Base-by-base conservation (phyloP, 805 yeast genomes). In the Zygosaccharomyces bisporus region DNA sequence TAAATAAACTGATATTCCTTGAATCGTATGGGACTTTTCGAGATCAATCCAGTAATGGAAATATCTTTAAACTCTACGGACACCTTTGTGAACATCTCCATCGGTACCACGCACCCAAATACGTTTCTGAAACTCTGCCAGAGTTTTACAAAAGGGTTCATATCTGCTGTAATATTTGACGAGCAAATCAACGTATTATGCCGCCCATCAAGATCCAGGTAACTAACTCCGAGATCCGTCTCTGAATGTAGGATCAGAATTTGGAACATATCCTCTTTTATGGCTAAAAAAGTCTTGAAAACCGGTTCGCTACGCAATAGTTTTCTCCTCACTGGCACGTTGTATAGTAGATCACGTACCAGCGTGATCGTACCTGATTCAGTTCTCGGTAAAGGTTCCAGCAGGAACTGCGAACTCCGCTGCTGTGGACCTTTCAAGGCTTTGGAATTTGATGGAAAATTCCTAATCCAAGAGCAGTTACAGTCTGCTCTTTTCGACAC, bases 1-100 rank as follows among this genome's bases (percentile, higher is more conserved):
- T 67, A 74, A 1, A 78, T 51, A 40, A 67, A 71, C 51, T 79
- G 85, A 44, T 68, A 64, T 1, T 53, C 47, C 34, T 62, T 69
- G 0, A 71, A 55, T 43, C 66, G 66, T 1, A 61, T 47, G 1
- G 75, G 66, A 0, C 43, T 29, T 3, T 52, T 55, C 0, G 78
- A 75, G 8, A 80, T 60, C 0, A 72, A 49, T 2, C 77, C 76
- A 0, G 55, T 49, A n/a, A 67, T 54, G 6, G 47, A 46, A 36
- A 57, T 62, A 1, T 59, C 60, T 37, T 52, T 51, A 43, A 39
- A 56, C 8, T 27, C 44, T 6, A 51, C 43, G 6, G 52, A 44
- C 3, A 60, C 56, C 16, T 46, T 48, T 42, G 57, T 57, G 23
- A 58, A 24, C 17, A 42, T 34, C 17, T 52, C 53, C 4, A 20